Percentiles rank a stretch among this genome's conserved stretches.
These are phyloP conservation scores for Chaetomidium leptoderma DNA, from an alignment of 495 filamentous ascomycete genomes.

Conservation along the genomic window DNA sequence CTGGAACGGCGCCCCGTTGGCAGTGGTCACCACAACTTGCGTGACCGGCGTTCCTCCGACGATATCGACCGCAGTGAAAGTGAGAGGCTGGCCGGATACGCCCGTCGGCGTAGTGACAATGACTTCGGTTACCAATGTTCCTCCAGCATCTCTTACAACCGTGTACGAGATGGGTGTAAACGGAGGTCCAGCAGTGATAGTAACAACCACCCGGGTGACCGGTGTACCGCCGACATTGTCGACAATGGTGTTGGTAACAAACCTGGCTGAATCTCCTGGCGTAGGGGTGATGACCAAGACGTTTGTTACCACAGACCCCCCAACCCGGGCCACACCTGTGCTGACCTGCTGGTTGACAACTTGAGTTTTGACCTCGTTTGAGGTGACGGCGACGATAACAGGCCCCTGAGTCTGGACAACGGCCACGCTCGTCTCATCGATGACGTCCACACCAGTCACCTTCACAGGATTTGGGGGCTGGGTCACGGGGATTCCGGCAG, in stretches of 20 bases:
- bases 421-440: conserved; percentile 11
- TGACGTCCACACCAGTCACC: conserved; percentile 15
- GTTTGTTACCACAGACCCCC: conserved; percentile 22
- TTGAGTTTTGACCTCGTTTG: conserved; percentile 17
- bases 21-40: conserved; percentile 22
- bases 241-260: conserved; percentile 20
- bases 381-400: conserved; percentile 17
- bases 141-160: conserved; percentile 16
- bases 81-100: conserved; percentile 12
- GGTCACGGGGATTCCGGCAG: neutral
- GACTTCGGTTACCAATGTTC: conserved; percentile 18
- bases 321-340: conserved; percentile 20
- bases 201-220: conserved; percentile 19
- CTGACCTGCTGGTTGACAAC: conserved; percentile 17
- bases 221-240: conserved; percentile 17
- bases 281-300: conserved; percentile 27
- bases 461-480: conserved; percentile 8
- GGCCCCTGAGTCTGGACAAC: conserved; percentile 23
- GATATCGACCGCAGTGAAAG: conserved; percentile 18
- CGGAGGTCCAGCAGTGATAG: conserved; percentile 15
- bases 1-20: conserved; percentile 16
- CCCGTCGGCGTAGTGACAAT: conserved; percentile 20
- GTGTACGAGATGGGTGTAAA: conserved; percentile 23
- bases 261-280: conserved; percentile 1
- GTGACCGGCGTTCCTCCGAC: conserved; percentile 25